These are phyloP conservation scores for Pseudomonodictys pantanalensis DNA, from an alignment of 495 filamentous ascomycete genomes.

Conservation along the genomic window DNA sequence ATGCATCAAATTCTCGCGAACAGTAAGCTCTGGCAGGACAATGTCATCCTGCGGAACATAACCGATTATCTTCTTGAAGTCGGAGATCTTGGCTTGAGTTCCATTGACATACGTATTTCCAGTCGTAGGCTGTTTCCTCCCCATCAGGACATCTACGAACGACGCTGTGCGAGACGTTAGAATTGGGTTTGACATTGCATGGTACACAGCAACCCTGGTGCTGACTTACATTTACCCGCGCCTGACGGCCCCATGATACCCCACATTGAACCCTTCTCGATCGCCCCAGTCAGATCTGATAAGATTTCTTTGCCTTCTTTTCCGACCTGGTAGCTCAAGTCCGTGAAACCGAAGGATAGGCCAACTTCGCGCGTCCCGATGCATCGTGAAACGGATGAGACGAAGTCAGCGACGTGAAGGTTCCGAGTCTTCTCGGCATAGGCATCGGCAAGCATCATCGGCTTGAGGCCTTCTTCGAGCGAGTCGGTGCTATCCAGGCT, in stretches of 20 bases:
- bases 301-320: slow-evolving; percentile 60
- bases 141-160: slow-evolving; percentile 60
- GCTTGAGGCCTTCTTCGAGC: not conserved
- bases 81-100: slow-evolving; percentile 63
- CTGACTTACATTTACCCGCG: slow-evolving; percentile 86
- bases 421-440: not conserved
- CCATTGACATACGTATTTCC: slow-evolving; percentile 64
- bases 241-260: slow-evolving; percentile 84
- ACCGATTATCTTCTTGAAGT: slow-evolving; percentile 64
- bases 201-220: too few relatives aligned
- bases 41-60: slow-evolving; percentile 59
- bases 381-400: slow-evolving; percentile 50
- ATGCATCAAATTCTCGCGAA: slow-evolving; percentile 47
- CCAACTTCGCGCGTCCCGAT: slow-evolving; percentile 51
- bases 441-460: not conserved
- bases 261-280: slow-evolving; percentile 73
- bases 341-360: slow-evolving; percentile 45
- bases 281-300: slow-evolving; percentile 60
- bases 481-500: slow-evolving; percentile 29
- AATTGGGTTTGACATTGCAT: too few relatives aligned
- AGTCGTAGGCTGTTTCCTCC: slow-evolving; percentile 71
- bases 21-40: slow-evolving; percentile 51
- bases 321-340: slow-evolving; percentile 61
- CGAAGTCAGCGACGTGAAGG: slow-evolving; percentile 43
- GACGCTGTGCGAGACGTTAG: too few relatives aligned